Conservation (phyloP, 495 filamentous ascomycete species). For the Penicillium manginii region DNA sequence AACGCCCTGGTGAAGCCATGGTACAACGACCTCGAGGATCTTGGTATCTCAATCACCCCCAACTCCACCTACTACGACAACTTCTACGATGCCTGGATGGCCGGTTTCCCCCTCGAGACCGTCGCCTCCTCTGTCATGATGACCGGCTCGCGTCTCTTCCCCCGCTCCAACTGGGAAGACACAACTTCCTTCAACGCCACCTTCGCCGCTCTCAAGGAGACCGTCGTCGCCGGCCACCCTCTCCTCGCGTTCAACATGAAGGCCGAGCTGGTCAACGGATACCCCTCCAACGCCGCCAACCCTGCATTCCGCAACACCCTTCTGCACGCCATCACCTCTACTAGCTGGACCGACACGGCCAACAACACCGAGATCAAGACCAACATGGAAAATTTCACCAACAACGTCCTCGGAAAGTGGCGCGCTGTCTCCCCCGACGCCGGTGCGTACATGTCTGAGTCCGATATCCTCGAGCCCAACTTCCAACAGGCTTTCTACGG, state of each 20-base stretch:
- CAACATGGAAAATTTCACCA: slow-evolving; percentile 33
- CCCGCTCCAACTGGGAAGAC: slow-evolving; percentile 49
- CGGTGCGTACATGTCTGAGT: slow-evolving; percentile 44
- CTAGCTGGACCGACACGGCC: slow-evolving; percentile 25
- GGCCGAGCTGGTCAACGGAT: slow-evolving; percentile 32
- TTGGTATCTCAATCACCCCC: slow-evolving; percentile 44
- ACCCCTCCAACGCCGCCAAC: slow-evolving; percentile 49
- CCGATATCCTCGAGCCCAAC: slow-evolving; percentile 63
- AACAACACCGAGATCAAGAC: slow-evolving; percentile 24
- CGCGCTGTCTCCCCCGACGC: slow-evolving; percentile 42
- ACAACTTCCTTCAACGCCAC: slow-evolving; percentile 43
- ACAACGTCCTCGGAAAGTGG: slow-evolving; percentile 54
- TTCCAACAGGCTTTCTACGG: slow-evolving; percentile 69
- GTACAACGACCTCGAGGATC: slow-evolving; percentile 38
- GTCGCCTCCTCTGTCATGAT: slow-evolving; percentile 43
- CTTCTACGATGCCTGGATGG: slow-evolving; percentile 51
- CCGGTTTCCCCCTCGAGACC: slow-evolving; percentile 50
- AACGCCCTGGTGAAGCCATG: slow-evolving; percentile 50
- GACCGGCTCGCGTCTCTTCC: slow-evolving; percentile 56
- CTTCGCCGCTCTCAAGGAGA: slow-evolving; percentile 47
- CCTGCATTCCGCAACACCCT: slow-evolving; percentile 58
- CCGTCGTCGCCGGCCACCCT: slow-evolving; percentile 44
- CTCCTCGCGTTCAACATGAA: slow-evolving; percentile 56
- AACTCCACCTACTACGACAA: slow-evolving; percentile 53
- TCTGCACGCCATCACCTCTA: slow-evolving; percentile 55